These are phyloP conservation scores for Colletotrichum sp. DNA, from an alignment of 2,329 filamentous ascomycete genomes.

Conservation along the genomic window DNA sequence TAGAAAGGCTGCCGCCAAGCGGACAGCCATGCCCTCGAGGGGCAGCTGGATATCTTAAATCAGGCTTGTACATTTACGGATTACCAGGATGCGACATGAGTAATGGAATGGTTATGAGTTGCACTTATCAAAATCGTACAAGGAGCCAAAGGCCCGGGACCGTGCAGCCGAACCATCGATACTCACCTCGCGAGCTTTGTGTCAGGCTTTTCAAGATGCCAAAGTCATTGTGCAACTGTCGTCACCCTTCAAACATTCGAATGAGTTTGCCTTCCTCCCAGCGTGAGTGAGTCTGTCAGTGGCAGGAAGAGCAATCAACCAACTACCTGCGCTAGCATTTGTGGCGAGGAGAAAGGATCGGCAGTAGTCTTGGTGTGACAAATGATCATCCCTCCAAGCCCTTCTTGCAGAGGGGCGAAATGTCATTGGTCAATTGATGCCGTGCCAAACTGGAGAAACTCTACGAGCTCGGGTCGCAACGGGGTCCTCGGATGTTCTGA, in stretches of 20 bases:
- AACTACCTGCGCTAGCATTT: background rate
- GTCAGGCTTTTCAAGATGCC: background rate
- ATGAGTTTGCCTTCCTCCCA: background rate
- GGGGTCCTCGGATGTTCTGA: background rate
- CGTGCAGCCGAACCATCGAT: background rate
- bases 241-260: background rate
- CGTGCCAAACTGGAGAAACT: background rate
- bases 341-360: background rate
- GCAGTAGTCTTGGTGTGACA: background rate
- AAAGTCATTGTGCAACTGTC: background rate
- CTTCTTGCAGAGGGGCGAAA: background rate
- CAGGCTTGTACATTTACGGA: constrained; percentile 16
- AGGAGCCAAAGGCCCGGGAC: background rate
- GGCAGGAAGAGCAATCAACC: background rate
- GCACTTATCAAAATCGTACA: background rate
- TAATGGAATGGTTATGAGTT: constrained; percentile 21
- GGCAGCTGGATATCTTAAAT: constrained; percentile 4
- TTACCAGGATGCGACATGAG: constrained; percentile 15
- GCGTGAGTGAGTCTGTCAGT: background rate
- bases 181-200: background rate
- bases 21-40: background rate
- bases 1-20: background rate
- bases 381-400: background rate
- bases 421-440: background rate
- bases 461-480: background rate